Conservation (phyloP, 768 basidiomycete genomes). For the Lentinula guzmanii region DNA sequence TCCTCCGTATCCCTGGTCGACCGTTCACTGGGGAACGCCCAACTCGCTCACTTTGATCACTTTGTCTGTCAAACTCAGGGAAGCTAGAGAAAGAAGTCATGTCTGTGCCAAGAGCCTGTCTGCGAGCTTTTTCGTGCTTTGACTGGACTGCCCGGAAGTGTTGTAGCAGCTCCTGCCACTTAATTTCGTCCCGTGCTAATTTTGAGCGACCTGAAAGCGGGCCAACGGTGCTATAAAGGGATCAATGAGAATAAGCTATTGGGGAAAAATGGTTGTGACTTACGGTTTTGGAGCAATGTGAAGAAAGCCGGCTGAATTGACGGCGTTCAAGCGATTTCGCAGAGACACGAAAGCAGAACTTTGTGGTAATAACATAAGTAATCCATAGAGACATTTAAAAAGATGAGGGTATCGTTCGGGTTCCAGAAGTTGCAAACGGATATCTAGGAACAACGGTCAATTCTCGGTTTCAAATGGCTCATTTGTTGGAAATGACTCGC, state of each 20-base stretch:
- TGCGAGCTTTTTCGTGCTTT: conserved; percentile 87
- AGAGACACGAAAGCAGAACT: conserved; percentile 94
- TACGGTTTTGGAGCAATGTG: conserved; percentile 82
- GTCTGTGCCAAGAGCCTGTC: conserved; percentile 70
- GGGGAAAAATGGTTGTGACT: background rate
- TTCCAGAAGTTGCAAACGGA: conserved; percentile 90
- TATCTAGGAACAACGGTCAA: conserved; percentile 35
- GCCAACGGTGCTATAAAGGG: conserved; percentile 20
- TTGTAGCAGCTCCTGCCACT: conserved; percentile 90
- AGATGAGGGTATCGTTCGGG: conserved; percentile 95
- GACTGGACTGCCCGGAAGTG: conserved; percentile 90
- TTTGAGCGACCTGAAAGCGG: conserved; percentile 63
- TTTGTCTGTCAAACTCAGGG: conserved; percentile 37
- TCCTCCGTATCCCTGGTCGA: conserved; percentile 51
- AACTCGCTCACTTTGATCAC: conserved; percentile 17
- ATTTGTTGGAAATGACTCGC: conserved; percentile 34
- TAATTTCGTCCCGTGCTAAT: conserved; percentile 81
- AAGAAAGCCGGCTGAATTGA: conserved; percentile 91
- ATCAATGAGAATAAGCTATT: background rate
- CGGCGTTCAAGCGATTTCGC: conserved; percentile 88
- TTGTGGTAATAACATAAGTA: conserved; percentile 96
- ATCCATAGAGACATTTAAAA: conserved; percentile 95
- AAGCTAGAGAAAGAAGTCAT: conserved; percentile 43
- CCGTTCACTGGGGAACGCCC: conserved; percentile 10
- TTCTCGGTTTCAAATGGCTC: background rate